phyloP scores from a whole-genome alignment of 2,329 filamentous ascomycete genomes.

The Rugonectria rugulosa region DNA sequence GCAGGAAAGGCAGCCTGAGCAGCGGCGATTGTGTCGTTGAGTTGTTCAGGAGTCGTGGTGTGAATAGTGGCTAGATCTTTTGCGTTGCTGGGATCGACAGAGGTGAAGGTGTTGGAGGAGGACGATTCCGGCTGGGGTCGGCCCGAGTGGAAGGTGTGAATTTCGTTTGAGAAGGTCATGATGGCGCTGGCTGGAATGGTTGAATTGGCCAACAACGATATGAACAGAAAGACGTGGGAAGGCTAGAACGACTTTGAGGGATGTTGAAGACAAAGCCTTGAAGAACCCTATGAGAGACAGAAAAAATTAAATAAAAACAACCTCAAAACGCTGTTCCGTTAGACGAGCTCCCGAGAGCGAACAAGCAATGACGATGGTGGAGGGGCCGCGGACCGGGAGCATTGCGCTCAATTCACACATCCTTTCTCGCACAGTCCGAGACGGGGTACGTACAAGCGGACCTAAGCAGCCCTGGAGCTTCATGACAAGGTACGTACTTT shows the following conservation, averaged over 20 bases:
- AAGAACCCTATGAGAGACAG: not conserved
- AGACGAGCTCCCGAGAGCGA: not conserved
- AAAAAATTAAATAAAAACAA: not conserved
- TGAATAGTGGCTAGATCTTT: constrained; percentile 75
- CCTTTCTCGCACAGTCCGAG: constrained; percentile 1
- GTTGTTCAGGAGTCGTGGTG: constrained; percentile 69
- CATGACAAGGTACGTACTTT: too few species aligned
- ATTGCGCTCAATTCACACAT: not conserved
- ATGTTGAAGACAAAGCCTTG: not conserved
- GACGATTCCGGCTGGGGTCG: constrained; percentile 64
- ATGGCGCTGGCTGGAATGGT: constrained; percentile 11
- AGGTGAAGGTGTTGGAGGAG: constrained; percentile 70
- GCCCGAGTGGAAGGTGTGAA: constrained; percentile 79
- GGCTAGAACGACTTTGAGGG: not conserved
- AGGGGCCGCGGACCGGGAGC: not conserved
- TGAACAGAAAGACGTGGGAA: not conserved
- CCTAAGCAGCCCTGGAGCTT: not conserved
- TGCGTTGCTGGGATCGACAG: constrained; percentile 77
- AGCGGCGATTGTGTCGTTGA: constrained; percentile 76
- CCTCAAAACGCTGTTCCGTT: not conserved
- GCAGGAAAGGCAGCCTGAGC: constrained; percentile 74
- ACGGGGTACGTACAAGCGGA: not conserved
- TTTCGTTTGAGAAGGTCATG: constrained; percentile 49
- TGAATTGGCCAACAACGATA: not conserved
- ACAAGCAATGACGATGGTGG: constrained; percentile 11